Percentiles rank a stretch among this genome's conserved stretches.
These are phyloP conservation scores for Venturia carpophila DNA, from an alignment of 2,329 filamentous ascomycete species.

Conservation along the genomic window DNA sequence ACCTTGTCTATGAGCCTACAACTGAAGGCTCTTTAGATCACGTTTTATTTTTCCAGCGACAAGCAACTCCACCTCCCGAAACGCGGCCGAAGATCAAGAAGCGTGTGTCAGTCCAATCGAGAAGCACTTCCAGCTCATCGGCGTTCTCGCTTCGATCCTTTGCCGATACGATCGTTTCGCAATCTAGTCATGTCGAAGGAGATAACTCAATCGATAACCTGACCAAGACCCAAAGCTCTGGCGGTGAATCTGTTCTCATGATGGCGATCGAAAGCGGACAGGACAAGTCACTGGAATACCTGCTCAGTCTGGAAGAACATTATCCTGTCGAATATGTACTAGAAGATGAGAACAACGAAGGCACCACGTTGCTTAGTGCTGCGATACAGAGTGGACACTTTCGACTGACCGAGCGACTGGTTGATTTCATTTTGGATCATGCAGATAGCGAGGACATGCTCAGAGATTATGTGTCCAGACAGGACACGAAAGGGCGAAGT, in stretches of 20 bases:
- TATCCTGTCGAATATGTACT: slow-evolving; percentile 66
- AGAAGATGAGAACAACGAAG: slow-evolving; percentile 80
- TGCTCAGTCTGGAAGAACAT: slow-evolving; percentile 68
- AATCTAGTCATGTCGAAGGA: slow-evolving; percentile 66
- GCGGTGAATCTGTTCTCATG: slow-evolving; percentile 71
- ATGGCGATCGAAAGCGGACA: slow-evolving; percentile 53
- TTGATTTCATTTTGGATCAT: slow-evolving; percentile 58
- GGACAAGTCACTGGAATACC: slow-evolving; percentile 64
- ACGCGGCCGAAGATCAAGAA: slow-evolving; percentile 57
- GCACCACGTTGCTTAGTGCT: slow-evolving; percentile 80
- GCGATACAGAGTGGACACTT: slow-evolving; percentile 77
- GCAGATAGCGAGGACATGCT: slow-evolving; percentile 50
- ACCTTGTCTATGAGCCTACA: slow-evolving; percentile 23
- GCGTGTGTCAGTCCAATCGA: slow-evolving; percentile 76
- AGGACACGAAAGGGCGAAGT: slow-evolving; percentile 80
- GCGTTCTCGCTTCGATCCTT: slow-evolving; percentile 75
- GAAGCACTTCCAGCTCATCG: slow-evolving; percentile 81
- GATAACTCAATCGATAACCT: slow-evolving; percentile 78
- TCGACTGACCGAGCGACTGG: slow-evolving; percentile 65
- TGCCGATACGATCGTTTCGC: slow-evolving; percentile 68
- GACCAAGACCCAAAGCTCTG: slow-evolving; percentile 59
- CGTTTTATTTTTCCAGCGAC: slow-evolving; percentile 82
- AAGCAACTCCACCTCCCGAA: slow-evolving; percentile 40
- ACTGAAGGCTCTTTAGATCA: slow-evolving; percentile 53
- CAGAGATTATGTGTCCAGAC: slow-evolving; percentile 59